Evolutionary conservation across 2,329 filamentous ascomycete genomes (phyloP), one percentile per base, ranked within the genome.

Genomic region (Aspergillus hiratsukae): DNA sequence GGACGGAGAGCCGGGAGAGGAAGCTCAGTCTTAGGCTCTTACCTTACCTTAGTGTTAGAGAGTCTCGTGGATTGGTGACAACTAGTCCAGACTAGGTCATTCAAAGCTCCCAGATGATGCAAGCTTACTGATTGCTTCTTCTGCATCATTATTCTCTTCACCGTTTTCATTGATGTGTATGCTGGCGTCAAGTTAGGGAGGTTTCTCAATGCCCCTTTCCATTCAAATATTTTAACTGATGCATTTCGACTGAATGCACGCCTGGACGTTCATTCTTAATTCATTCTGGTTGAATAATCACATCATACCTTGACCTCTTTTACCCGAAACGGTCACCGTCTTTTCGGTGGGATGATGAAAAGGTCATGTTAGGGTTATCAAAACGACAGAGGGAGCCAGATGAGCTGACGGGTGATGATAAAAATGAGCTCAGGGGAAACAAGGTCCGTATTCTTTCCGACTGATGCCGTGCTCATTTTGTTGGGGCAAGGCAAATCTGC

Each of bases 331-430:
- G 31, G 14, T 23, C 43, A 14, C 43, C 21, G 21, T 46, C 21
- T 25, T 25, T 51, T 41, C n/a, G 10, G 37, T 28, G 35, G 28
- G 49, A 48, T 43, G 31, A 29, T 17, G 37, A 51, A 25, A 48
- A 28, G 48, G 35, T 35, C 46, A 70, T 71, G 69, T 65, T 64
- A 48, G 52, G 52, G 27, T 57, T 60, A 19, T 50, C 55, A 31
- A 71, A 71, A 55, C 67, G 69, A 41, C 65, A 51, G 41, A 64
- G 69, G 53, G 67, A 67, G 10, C 41, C 88, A 72, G 58, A 75
- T 82, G 63, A 85, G 76, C 69, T 88, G 83, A 49, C 87, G 70
- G 61, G 88, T 78, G 70, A 88, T 84, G 58, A 82, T 71, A n/a
- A 88, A n/a, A 51, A 49, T 31, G 45, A 48, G n/a, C 27, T 53